phyloP scores from a whole-genome alignment of 2,329 filamentous ascomycete species.

The Paecilomyces dactylethromorphus region DNA sequence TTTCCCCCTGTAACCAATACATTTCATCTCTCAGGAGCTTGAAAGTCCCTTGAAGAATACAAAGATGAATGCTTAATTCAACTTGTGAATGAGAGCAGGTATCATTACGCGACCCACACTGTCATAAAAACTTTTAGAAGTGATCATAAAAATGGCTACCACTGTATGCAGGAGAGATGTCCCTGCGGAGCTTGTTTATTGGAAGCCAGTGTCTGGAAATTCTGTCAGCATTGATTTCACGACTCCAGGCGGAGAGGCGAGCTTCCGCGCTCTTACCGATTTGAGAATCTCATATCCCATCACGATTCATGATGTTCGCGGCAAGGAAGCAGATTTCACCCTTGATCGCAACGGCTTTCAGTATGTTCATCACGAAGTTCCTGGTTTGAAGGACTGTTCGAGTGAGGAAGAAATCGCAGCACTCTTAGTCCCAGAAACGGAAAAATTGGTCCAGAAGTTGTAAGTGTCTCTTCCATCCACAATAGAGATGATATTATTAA shows the following conservation, averaged over 20 bases:
- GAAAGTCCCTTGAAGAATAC: too few species aligned
- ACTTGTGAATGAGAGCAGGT: too few species aligned
- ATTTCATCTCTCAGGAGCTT: too few species aligned
- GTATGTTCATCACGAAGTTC: slow-evolving; percentile 27
- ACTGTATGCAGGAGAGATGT: neutral
- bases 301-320: slow-evolving; percentile 38
- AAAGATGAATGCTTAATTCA: too few species aligned
- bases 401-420: slow-evolving; percentile 29
- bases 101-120: too few species aligned
- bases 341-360: slow-evolving; percentile 37
- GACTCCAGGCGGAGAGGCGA: neutral
- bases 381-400: slow-evolving; percentile 24
- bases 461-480: slow-evolving; percentile 8
- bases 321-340: slow-evolving; percentile 36
- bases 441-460: slow-evolving; percentile 27
- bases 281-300: neutral
- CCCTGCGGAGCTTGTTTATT: neutral
- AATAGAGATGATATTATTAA: neutral
- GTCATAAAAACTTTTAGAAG: too few species aligned
- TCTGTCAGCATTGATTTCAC: neutral
- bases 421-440: slow-evolving; percentile 28
- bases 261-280: neutral
- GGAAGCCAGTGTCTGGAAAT: neutral
- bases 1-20: too few species aligned
- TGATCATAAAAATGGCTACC: neutral